Evolutionary conservation across 2,329 filamentous ascomycete genomes (phyloP).

Genomic region (Colletotrichum horii): DNA sequence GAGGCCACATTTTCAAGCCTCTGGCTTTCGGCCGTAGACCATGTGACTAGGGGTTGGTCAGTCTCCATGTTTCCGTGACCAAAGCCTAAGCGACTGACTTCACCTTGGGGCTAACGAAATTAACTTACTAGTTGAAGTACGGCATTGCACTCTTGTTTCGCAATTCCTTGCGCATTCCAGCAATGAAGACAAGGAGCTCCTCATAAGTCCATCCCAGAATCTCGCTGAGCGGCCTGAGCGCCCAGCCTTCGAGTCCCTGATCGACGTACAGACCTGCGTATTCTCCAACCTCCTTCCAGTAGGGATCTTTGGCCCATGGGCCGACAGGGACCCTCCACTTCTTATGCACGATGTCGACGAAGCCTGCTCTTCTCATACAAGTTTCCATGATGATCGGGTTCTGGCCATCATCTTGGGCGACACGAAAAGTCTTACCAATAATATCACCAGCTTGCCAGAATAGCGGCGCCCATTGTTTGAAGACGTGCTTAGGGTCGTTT

Average conservation of each 20-base stretch:
- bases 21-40: conserved; percentile 2
- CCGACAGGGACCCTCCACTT: conserved; percentile 21
- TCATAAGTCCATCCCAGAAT: conserved; percentile 32
- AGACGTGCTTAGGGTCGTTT: neutral
- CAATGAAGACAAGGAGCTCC: conserved; percentile 27
- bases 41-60: neutral
- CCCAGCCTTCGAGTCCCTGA: conserved; percentile 31
- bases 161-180: conserved; percentile 22
- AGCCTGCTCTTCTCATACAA: conserved; percentile 28
- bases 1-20: neutral
- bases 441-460: conserved; percentile 33
- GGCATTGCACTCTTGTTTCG: neutral
- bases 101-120: neutral
- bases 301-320: conserved; percentile 18
- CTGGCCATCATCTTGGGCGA: conserved; percentile 22
- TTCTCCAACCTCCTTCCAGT: conserved; percentile 10
- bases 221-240: conserved; percentile 30
- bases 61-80: neutral
- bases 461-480: conserved; percentile 30
- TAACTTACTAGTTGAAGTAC: conserved; percentile 1
- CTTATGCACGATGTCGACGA: conserved; percentile 20
- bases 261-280: conserved; percentile 28
- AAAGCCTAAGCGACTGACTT: neutral
- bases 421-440: conserved; percentile 33
- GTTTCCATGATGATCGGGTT: conserved; percentile 14